Conservation (phyloP, 352 stramenopile species). For the Phytophthora constricta region DNA sequence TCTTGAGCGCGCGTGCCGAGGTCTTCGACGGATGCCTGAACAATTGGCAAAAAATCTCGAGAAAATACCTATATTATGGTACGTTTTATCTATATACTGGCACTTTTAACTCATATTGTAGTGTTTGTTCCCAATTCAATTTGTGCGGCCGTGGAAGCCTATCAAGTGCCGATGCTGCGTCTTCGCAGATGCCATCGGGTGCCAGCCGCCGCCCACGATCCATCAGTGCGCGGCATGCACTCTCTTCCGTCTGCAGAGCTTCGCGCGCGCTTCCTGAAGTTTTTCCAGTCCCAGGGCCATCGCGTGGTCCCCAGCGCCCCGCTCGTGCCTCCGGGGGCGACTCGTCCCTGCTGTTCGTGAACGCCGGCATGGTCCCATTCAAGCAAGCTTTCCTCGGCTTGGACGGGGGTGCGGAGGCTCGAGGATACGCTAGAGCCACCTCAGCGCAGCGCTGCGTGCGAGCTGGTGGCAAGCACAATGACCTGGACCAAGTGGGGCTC, state of each 20-base stretch:
- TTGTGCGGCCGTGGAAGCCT: no score
- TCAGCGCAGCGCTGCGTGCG: constrained; percentile 98
- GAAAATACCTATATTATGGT: no score
- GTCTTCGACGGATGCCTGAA: no score
- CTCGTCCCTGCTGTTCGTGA: constrained; percentile 96
- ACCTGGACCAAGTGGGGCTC: constrained; percentile 98
- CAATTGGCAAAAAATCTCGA: no score
- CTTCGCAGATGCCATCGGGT: constrained; percentile 10
- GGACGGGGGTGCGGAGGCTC: constrained; percentile 65
- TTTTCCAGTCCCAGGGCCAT: constrained; percentile 72
- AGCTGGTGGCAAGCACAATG: constrained; percentile 98
- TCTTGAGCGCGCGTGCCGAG: no score
- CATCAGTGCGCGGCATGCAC: constrained; percentile 41
- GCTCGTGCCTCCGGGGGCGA: constrained; percentile 89
- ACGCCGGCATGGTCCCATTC: constrained; percentile 97
- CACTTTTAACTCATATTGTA: no score
- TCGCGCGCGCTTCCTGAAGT: constrained; percentile 64
- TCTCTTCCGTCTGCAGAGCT: constrained; percentile 51
- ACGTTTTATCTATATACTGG: no score
- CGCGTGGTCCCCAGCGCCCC: constrained; percentile 69
- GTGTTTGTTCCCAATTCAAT: no score
- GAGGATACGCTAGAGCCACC: constrained; percentile 87
- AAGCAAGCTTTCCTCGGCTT: constrained; percentile 89
- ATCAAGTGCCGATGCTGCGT: constrained; percentile 23
- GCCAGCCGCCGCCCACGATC: neutral